Percentiles rank a stretch among this genome's conserved stretches.
These are phyloP conservation scores for Rubia balearica DNA, from an alignment of 305 asterid species.

Conservation along the genomic window DNA sequence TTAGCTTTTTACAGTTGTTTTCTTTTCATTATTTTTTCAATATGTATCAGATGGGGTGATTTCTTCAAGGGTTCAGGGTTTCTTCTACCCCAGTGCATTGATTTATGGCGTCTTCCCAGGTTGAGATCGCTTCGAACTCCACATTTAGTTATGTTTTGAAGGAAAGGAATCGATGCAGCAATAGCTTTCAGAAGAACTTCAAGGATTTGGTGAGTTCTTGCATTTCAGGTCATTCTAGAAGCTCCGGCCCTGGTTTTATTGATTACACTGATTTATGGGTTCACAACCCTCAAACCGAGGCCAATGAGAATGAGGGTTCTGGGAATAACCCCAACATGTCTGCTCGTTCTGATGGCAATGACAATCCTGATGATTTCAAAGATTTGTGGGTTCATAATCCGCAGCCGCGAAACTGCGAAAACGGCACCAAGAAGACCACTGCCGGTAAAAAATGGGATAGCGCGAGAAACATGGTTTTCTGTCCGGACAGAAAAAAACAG, in stretches of 20 bases:
- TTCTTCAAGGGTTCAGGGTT: not conserved
- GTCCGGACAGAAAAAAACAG: conserved; percentile 13
- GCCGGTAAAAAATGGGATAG: conserved; percentile 18
- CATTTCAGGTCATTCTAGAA: conserved; percentile 19
- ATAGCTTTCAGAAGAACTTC: conserved; percentile 26
- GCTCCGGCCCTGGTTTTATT: conserved; percentile 9
- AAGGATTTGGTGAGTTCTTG: conserved; percentile 29
- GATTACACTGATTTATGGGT: conserved; percentile 27
- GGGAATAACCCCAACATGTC: not conserved
- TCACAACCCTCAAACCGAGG: conserved; percentile 18
- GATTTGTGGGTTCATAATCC: conserved; percentile 1
- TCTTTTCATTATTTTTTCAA: not conserved
- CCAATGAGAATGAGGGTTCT: not conserved
- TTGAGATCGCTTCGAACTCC: conserved; percentile 26
- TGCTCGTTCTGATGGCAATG: not conserved
- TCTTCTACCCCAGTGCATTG: not conserved
- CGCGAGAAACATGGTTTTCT: conserved; percentile 14
- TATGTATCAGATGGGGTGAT: not conserved
- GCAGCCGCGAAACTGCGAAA: not conserved
- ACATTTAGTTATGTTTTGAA: conserved; percentile 24
- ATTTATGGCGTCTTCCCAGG: conserved; percentile 36
- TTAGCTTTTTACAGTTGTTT: not conserved
- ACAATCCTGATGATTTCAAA: not conserved
- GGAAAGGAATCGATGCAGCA: conserved; percentile 15
- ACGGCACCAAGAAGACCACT: conserved; percentile 7